These are phyloP conservation scores for Aureobasidium sp. DNA, from an alignment of 2,329 filamentous ascomycete species.

Conservation along the genomic window DNA sequence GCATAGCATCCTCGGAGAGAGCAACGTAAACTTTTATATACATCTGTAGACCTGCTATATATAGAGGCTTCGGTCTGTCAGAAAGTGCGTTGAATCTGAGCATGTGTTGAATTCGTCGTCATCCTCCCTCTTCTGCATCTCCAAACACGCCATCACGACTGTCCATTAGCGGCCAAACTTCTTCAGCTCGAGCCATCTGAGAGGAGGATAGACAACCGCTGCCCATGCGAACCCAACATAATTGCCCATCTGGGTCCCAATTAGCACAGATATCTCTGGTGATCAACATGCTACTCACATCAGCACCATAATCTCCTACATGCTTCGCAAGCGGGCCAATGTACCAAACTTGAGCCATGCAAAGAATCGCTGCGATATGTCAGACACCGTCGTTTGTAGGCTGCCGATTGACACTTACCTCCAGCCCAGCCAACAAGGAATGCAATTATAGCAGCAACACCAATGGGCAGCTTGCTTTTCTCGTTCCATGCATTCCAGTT, in stretches of 20 bases:
- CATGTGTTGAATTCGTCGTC: neutral
- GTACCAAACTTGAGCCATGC: conserved; percentile 65
- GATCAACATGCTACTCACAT: conserved; percentile 36
- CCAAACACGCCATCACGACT: neutral
- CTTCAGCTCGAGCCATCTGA: conserved; percentile 47
- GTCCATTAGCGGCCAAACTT: conserved; percentile 38
- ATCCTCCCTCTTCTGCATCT: neutral
- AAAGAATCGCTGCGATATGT: conserved; percentile 40
- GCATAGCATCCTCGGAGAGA: too few relatives aligned
- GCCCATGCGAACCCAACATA: conserved; percentile 56
- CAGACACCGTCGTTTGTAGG: conserved; percentile 22
- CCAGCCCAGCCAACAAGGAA: conserved; percentile 61
- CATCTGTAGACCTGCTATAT: neutral
- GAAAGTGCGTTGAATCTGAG: neutral
- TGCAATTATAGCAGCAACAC: conserved; percentile 53
- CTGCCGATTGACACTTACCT: conserved; percentile 20
- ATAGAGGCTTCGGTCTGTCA: neutral
- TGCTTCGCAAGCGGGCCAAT: conserved; percentile 54
- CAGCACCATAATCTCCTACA: conserved; percentile 52
- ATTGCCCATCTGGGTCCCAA: conserved; percentile 43
- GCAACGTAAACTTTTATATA: too few relatives aligned
- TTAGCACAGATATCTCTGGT: neutral
- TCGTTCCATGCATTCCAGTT: conserved; percentile 58
- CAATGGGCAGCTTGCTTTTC: conserved; percentile 52
- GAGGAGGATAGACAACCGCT: conserved; percentile 48